phyloP scores from a whole-genome alignment of 1,139 yeast species.

The Suhomyces panamericanus region DNA sequence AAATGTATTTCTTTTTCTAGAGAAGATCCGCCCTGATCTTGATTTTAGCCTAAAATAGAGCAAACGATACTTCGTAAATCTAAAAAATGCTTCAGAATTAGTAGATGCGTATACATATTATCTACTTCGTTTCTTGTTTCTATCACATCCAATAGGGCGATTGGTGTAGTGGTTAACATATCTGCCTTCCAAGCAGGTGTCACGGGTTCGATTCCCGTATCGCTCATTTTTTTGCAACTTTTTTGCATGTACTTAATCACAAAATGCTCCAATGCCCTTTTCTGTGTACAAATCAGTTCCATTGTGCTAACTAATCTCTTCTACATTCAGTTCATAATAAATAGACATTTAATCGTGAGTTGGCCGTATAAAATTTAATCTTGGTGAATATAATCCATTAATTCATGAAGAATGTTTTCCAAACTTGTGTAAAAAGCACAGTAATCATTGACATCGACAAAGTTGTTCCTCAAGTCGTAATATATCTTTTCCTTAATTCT shows the following conservation, averaged over 20 bases:
- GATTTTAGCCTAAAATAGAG: no score
- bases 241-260: neutral
- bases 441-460: slow-evolving; percentile 47
- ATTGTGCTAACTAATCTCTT: neutral
- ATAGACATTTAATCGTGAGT: neutral
- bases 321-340: neutral
- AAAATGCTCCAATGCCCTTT: neutral
- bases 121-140: neutral
- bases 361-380: neutral
- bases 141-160: slow-evolving; percentile 35
- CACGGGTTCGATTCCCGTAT: slow-evolving; percentile 83
- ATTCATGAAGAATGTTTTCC: slow-evolving; percentile 42
- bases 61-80: no score
- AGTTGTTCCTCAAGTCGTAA: slow-evolving; percentile 46
- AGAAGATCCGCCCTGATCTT: no score
- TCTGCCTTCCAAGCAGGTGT: slow-evolving; percentile 79
- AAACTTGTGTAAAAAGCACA: slow-evolving; percentile 47
- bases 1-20: no score
- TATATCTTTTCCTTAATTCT: slow-evolving; percentile 42
- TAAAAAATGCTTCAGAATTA: neutral
- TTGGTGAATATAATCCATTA: slow-evolving; percentile 37
- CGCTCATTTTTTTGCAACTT: slow-evolving; percentile 48
- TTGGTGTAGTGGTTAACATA: slow-evolving; percentile 56
- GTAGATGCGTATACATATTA: neutral
- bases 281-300: no score